Percentiles rank a stretch among this genome's conserved stretches.
phyloP scores from a whole-genome alignment of 805 yeast genomes.

The Schwanniomyces sp. region DNA sequence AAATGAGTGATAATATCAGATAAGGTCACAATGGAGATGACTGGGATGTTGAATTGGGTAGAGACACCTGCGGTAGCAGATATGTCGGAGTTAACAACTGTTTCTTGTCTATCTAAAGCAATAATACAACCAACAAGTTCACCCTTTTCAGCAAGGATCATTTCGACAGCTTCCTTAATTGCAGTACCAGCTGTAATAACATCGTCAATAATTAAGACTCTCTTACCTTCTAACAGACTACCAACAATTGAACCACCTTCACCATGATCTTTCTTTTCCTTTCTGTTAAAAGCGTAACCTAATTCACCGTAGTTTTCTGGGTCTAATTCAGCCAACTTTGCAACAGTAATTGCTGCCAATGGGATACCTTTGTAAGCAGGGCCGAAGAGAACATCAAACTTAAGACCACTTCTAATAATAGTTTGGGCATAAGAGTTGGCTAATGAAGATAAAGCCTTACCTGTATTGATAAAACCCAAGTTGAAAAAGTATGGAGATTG shows the following conservation, averaged over 20 bases:
- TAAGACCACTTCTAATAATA: constrained; percentile 74
- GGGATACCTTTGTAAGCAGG: constrained; percentile 99
- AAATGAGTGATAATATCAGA: constrained; percentile 70
- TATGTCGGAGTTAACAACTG: constrained; percentile 60
- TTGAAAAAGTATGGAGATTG: constrained; percentile 95
- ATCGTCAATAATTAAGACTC: constrained; percentile 86
- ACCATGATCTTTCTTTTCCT: constrained; percentile 96
- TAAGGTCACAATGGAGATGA: constrained; percentile 74
- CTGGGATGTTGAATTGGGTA: constrained; percentile 75
- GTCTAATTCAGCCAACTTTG: constrained; percentile 87
- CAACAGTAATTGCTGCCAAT: constrained; percentile 87
- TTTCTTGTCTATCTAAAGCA: constrained; percentile 95
- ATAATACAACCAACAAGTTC: constrained; percentile 79
- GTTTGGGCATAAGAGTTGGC: constrained; percentile 90
- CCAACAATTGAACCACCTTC: constrained; percentile 98
- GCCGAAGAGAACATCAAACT: constrained; percentile 90
- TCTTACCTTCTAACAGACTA: constrained; percentile 65
- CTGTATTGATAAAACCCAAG: constrained; percentile 85
- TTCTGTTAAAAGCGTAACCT: constrained; percentile 93
- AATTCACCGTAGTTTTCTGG: constrained; percentile 71
- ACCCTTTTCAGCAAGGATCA: constrained; percentile 71
- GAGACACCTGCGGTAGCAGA: constrained; percentile 85
- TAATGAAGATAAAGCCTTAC: constrained; percentile 71
- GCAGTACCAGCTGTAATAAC: constrained; percentile 99
- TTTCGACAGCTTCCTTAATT: constrained; percentile 86